Percentiles rank a stretch among this genome's conserved stretches.
Conservation (phyloP, 305 asterid species). For the Rubia balearica region DNA sequence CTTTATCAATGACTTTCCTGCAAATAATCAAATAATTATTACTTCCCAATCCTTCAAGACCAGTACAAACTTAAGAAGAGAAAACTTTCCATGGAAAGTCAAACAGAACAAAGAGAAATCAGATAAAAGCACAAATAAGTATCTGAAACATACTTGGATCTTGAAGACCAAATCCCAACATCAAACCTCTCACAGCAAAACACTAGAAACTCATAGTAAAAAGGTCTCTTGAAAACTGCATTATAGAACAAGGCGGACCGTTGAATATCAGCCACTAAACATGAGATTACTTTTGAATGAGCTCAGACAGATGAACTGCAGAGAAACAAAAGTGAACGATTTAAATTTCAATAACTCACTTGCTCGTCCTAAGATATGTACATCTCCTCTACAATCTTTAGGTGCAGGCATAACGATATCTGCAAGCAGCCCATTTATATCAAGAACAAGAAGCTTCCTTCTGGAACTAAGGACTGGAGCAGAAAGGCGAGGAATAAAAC, state of each 20-base stretch:
- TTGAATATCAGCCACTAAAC: neutral
- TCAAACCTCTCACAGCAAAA: conserved; percentile 77
- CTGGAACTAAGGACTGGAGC: conserved; percentile 19
- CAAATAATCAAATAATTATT: conserved; percentile 16
- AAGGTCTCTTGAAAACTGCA: conserved; percentile 93
- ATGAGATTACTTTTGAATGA: neutral
- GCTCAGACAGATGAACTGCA: neutral
- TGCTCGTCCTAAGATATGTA: conserved; percentile 54
- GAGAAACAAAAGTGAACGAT: neutral
- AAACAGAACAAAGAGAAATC: neutral
- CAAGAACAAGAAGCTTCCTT: conserved; percentile 83
- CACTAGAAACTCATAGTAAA: conserved; percentile 65
- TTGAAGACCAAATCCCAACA: conserved; percentile 86
- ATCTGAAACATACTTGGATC: conserved; percentile 54
- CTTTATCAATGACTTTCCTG: conserved; percentile 53
- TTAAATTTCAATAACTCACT: conserved; percentile 36
- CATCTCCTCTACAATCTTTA: conserved; percentile 36
- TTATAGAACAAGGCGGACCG: conserved; percentile 8
- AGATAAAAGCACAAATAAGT: conserved; percentile 10
- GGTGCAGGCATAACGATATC: conserved; percentile 69
- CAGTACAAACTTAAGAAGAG: neutral
- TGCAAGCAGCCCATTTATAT: conserved; percentile 85
- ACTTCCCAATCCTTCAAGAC: conserved; percentile 1
- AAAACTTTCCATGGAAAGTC: neutral
- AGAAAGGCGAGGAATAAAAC: neutral